Percentiles rank a stretch among this genome's conserved stretches.
Conservation (phyloP, 441 rosid genomes). For the Capsella rubella region DNA sequence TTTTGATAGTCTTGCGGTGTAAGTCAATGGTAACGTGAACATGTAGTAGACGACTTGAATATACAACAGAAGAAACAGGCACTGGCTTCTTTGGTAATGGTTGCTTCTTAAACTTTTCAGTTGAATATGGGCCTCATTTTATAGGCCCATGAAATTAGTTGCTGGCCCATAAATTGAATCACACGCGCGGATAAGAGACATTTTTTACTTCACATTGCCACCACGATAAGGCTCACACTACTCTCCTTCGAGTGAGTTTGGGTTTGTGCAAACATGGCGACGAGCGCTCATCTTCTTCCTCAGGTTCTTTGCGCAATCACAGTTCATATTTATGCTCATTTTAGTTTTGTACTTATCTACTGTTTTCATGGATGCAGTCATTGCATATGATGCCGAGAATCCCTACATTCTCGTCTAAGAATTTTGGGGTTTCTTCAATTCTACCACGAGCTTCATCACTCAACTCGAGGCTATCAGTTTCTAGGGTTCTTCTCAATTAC, state of each 20-base stretch:
- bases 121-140: neutral
- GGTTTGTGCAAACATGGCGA: conserved; percentile 50
- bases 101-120: neutral
- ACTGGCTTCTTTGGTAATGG: neutral
- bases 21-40: conserved; percentile 41
- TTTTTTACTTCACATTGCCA: neutral
- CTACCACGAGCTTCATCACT: conserved; percentile 35
- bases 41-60: conserved; percentile 32
- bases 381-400: conserved; percentile 56
- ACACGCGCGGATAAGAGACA: conserved; percentile 18
- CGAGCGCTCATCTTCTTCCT: conserved; percentile 61
- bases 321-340: neutral
- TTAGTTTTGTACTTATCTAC: neutral
- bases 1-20: conserved; percentile 20
- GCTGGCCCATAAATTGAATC: neutral
- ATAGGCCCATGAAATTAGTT: neutral
- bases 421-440: conserved; percentile 53
- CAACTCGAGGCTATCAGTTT: conserved; percentile 39
- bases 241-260: conserved; percentile 17
- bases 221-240: conserved; percentile 32
- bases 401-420: conserved; percentile 44
- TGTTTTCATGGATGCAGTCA: conserved; percentile 45
- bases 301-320: conserved; percentile 50
- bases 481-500: conserved; percentile 43
- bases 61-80: neutral